phyloP scores from a whole-genome alignment of 768 basidiomycete species.

The Naganishia kalamii region DNA sequence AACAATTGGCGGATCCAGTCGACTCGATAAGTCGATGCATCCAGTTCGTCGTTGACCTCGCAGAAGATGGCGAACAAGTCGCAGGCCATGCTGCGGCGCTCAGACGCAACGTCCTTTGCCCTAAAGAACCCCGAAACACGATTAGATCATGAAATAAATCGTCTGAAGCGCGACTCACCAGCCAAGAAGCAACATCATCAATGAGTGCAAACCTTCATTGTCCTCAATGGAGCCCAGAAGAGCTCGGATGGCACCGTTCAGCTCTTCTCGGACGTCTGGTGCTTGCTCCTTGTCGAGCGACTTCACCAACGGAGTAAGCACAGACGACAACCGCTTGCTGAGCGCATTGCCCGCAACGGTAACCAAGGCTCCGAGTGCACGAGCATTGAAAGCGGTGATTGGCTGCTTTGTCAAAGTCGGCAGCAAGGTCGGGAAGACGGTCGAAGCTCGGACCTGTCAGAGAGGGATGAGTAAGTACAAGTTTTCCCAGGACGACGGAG shows the following conservation, averaged over 20 bases:
- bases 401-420: constrained; percentile 84
- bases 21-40: constrained; percentile 74
- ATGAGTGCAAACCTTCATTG: constrained; percentile 75
- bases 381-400: constrained; percentile 91
- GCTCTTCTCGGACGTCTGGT: constrained; percentile 63
- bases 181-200: constrained; percentile 81
- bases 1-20: constrained; percentile 93
- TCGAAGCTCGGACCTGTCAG: constrained; percentile 75
- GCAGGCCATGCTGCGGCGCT: constrained; percentile 71
- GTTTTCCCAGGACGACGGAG: neutral
- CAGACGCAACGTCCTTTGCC: constrained; percentile 68
- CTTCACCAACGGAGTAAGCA: constrained; percentile 72
- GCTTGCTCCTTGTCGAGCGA: constrained; percentile 60
- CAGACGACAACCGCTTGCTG: constrained; percentile 70
- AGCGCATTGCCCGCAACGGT: constrained; percentile 88
- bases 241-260: constrained; percentile 68
- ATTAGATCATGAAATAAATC: neutral
- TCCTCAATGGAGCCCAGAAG: constrained; percentile 74
- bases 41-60: constrained; percentile 60
- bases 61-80: constrained; percentile 75
- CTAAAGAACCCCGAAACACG: constrained; percentile 47
- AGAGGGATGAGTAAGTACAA: neutral
- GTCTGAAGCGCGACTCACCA: constrained; percentile 55
- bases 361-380: constrained; percentile 80
- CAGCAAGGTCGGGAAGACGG: constrained; percentile 94